phyloP scores from a whole-genome alignment of 306 rosid genomes.

The Rosa multiflora region DNA sequence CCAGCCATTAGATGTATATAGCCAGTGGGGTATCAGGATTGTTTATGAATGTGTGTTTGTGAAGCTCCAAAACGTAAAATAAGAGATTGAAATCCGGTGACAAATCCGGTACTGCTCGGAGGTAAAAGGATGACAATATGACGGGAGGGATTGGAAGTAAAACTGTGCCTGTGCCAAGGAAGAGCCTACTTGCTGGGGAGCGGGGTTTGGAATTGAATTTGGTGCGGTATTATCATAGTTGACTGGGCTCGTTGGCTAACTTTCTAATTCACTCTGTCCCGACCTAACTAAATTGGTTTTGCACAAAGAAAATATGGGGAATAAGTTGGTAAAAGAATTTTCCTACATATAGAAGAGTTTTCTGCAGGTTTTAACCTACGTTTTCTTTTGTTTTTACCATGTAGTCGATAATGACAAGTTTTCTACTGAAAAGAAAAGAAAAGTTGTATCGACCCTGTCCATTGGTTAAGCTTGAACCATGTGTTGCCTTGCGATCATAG shows the following conservation, averaged over 20 bases:
- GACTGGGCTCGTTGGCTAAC: constrained; percentile 5
- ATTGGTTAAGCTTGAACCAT: too few relatives aligned
- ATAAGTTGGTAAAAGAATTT: background rate
- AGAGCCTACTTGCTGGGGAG: background rate
- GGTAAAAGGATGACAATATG: background rate
- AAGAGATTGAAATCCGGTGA: background rate
- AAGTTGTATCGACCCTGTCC: background rate
- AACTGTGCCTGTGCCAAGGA: background rate
- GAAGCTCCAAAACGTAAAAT: background rate
- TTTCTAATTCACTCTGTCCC: background rate
- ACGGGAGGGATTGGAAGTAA: background rate
- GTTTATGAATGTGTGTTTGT: background rate
- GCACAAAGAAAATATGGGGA: background rate
- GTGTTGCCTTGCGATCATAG: background rate
- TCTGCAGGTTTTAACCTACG: background rate
- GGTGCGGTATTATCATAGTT: background rate
- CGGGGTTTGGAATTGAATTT: background rate
- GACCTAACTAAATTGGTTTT: constrained; percentile 13
- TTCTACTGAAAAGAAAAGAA: background rate
- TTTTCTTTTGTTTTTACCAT: background rate
- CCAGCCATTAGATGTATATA: background rate
- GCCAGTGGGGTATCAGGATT: background rate
- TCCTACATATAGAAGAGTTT: background rate
- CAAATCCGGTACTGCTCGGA: background rate
- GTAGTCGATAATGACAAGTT: background rate